Evolutionary conservation across 345 rosid genomes (phyloP).

Genomic region (Arabis alpina): DNA sequence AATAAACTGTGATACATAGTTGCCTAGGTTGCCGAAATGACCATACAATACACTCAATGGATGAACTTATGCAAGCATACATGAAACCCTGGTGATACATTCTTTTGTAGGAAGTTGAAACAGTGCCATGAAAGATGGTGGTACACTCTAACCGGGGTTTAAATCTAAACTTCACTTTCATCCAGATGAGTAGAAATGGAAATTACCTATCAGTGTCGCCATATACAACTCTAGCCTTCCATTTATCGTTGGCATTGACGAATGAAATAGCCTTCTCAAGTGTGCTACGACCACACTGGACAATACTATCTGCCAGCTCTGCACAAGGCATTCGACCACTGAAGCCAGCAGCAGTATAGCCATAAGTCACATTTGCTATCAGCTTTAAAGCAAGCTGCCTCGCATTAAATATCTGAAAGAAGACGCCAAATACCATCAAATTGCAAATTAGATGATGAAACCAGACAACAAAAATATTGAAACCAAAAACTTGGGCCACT

Average conservation of each 20-base stretch:
- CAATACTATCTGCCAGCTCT: slow-evolving; percentile 98
- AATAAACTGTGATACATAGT: slow-evolving; percentile 9
- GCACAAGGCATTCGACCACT: slow-evolving; percentile 99
- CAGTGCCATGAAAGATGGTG: slow-evolving; percentile 1
- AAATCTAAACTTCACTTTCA: slow-evolving; percentile 13
- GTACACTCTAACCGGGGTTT: background rate
- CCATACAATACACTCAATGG: background rate
- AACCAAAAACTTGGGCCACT: slow-evolving; percentile 15
- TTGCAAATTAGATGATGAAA: background rate
- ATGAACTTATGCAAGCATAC: slow-evolving; percentile 1
- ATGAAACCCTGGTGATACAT: background rate
- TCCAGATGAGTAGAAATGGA: slow-evolving; percentile 15
- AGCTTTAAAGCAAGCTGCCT: slow-evolving; percentile 98
- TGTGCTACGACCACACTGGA: slow-evolving; percentile 96
- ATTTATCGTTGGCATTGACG: slow-evolving; percentile 71
- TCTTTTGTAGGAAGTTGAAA: slow-evolving; percentile 15
- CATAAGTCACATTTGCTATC: slow-evolving; percentile 96
- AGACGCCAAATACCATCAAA: slow-evolving; percentile 26
- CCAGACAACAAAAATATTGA: slow-evolving; percentile 1
- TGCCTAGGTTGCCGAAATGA: slow-evolving; percentile 12
- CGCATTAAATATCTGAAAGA: slow-evolving; percentile 89
- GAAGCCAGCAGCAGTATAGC: slow-evolving; percentile 98
- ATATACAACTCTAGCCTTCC: slow-evolving; percentile 89
- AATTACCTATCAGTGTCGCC: slow-evolving; percentile 95
- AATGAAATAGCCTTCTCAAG: slow-evolving; percentile 87